A percentile compares a stretch with the other conserved stretches of the same genome.
These are phyloP conservation scores for Melocanna baccifera DNA, from an alignment of 176 grass and related monocot genomes.

Conservation along the genomic window DNA sequence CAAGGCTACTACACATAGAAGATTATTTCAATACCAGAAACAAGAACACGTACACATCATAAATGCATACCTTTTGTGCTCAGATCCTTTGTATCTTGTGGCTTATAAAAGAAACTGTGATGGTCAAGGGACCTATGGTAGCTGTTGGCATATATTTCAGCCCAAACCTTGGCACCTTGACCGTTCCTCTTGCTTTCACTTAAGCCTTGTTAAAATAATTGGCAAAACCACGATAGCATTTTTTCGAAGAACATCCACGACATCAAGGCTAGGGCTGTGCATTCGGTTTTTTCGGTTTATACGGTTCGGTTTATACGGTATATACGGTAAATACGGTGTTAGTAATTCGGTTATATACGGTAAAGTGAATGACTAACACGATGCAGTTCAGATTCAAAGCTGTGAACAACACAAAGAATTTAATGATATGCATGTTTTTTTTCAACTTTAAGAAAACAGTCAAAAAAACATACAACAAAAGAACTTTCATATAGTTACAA, in stretches of 20 bases:
- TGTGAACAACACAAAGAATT: slow-evolving; percentile 14
- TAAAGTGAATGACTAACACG: slow-evolving; percentile 72
- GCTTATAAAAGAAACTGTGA: slow-evolving; percentile 82
- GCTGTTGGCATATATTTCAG: slow-evolving; percentile 81
- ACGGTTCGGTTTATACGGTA: no score
- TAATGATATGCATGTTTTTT: neutral
- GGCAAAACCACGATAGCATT: slow-evolving; percentile 66
- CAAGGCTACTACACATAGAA: neutral
- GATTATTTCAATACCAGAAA: slow-evolving; percentile 13
- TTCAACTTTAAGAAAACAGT: neutral
- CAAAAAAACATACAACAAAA: no score
- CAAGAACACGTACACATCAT: neutral
- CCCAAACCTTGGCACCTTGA: slow-evolving; percentile 76
- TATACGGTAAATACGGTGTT: no score
- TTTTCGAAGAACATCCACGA: slow-evolving; percentile 70
- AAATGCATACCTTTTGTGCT: slow-evolving; percentile 67
- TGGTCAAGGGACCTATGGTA: slow-evolving; percentile 82
- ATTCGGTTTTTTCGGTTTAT: no score
- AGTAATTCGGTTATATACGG: no score
- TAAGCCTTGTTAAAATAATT: slow-evolving; percentile 75
- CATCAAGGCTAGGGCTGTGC: slow-evolving; percentile 73
- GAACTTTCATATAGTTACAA: no score
- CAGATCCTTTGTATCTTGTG: slow-evolving; percentile 76
- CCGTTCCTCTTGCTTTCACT: slow-evolving; percentile 80
- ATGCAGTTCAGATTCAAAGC: slow-evolving; percentile 78